These are phyloP conservation scores for Fusarium newnesense DNA, from an alignment of 2,329 filamentous ascomycete species.

Conservation along the genomic window DNA sequence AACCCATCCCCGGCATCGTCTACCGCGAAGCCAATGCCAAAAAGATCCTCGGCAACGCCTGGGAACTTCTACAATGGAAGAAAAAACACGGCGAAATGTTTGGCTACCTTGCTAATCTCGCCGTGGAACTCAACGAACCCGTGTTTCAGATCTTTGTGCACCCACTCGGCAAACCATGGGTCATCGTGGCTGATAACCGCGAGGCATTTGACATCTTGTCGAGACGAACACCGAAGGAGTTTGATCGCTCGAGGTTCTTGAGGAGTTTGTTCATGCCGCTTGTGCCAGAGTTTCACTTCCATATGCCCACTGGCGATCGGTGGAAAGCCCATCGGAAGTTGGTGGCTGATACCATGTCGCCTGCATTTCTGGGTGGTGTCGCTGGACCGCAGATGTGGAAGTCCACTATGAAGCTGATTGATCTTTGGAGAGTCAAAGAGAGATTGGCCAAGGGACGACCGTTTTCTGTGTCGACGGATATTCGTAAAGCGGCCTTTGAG, in stretches of 20 bases:
- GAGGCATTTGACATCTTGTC: background rate
- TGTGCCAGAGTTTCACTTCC: conserved; percentile 1
- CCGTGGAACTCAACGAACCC: background rate
- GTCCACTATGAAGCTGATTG: background rate
- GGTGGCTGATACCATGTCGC: background rate
- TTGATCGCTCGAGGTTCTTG: background rate
- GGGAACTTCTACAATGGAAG: background rate
- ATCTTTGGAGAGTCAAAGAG: background rate
- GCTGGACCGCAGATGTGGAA: background rate
- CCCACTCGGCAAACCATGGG: background rate
- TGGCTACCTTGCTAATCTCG: background rate
- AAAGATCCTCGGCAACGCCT: background rate
- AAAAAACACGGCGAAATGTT: background rate
- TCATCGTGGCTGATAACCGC: background rate
- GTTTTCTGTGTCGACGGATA: background rate
- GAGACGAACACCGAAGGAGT: background rate
- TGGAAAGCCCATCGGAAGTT: background rate
- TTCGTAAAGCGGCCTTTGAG: background rate
- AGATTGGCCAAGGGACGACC: background rate
- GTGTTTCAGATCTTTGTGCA: conserved; percentile 7
- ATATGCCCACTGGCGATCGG: background rate
- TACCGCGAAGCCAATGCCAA: background rate
- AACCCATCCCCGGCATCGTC: background rate
- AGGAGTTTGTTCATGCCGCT: background rate
- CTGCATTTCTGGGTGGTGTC: background rate